A percentile compares a stretch with the other conserved stretches of the same genome.
These are phyloP conservation scores for Colletotrichum sp. DNA, from an alignment of 2,329 filamentous ascomycete species.

Conservation along the genomic window DNA sequence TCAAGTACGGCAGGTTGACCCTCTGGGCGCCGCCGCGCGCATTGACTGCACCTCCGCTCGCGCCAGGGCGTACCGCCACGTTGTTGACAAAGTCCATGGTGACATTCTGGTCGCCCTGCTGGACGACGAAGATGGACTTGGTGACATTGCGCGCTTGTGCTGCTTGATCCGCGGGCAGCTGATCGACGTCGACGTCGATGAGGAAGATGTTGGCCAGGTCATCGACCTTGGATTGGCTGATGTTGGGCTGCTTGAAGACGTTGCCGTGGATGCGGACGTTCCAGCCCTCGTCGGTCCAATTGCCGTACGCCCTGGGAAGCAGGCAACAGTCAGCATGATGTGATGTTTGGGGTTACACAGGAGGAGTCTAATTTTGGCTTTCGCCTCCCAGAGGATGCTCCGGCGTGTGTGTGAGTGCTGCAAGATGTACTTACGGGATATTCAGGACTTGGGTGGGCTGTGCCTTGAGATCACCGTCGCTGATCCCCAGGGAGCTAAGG, in stretches of 20 bases:
- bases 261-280: constrained; percentile 79
- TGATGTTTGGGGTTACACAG: background rate
- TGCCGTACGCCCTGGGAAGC: constrained; percentile 62
- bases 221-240: constrained; percentile 67
- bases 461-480: constrained; percentile 62
- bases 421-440: constrained; percentile 55
- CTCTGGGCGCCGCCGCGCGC: constrained; percentile 66
- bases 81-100: constrained; percentile 61
- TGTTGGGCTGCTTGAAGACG: constrained; percentile 80
- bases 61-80: constrained; percentile 53
- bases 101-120: constrained; percentile 69
- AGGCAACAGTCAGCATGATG: constrained; percentile 1
- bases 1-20: constrained; percentile 67
- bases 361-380: background rate
- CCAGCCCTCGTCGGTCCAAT: constrained; percentile 81
- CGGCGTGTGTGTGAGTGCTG: background rate
- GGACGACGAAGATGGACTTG: constrained; percentile 75
- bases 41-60: constrained; percentile 56
- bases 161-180: constrained; percentile 63
- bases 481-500: constrained; percentile 64
- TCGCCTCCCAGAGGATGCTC: background rate
- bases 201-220: constrained; percentile 74
- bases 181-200: constrained; percentile 64
- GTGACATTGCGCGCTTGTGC: constrained; percentile 77
- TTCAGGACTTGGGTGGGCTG: constrained; percentile 75